phyloP scores from a whole-genome alignment of 2,329 filamentous ascomycete genomes.

The Diaporthe citrichinensis region DNA sequence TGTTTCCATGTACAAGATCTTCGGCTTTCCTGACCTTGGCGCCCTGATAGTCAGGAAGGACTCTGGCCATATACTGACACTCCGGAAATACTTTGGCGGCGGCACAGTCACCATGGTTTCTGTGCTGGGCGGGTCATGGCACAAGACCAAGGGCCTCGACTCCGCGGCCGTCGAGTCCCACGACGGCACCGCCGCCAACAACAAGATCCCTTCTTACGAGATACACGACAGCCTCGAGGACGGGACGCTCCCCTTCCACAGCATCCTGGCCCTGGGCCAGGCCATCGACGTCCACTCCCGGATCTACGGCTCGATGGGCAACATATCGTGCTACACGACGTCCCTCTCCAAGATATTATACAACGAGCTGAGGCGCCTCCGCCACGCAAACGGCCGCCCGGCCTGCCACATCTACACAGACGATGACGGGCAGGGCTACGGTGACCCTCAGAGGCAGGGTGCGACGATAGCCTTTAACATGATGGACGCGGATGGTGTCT shows the following conservation, averaged over 20 bases:
- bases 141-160: slow-evolving; percentile 64
- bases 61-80: slow-evolving; percentile 68
- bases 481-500: slow-evolving; percentile 62
- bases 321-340: slow-evolving; percentile 70
- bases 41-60: slow-evolving; percentile 70
- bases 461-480: slow-evolving; percentile 77
- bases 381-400: slow-evolving; percentile 66
- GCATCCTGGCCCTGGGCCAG: slow-evolving; percentile 83
- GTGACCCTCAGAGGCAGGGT: slow-evolving; percentile 67
- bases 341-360: slow-evolving; percentile 66
- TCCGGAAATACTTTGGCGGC: slow-evolving; percentile 76
- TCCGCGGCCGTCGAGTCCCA: slow-evolving; percentile 41
- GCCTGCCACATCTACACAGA: slow-evolving; percentile 71
- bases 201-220: slow-evolving; percentile 50
- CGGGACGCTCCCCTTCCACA: slow-evolving; percentile 92
- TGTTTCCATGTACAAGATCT: slow-evolving; percentile 76
- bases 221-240: slow-evolving; percentile 76
- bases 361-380: slow-evolving; percentile 60
- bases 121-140: slow-evolving; percentile 65
- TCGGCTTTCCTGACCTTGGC: slow-evolving; percentile 76
- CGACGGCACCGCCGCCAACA: not conserved
- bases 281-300: slow-evolving; percentile 79
- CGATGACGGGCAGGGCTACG: slow-evolving; percentile 57
- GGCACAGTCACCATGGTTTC: slow-evolving; percentile 76
- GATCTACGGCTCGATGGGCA: slow-evolving; percentile 71